phyloP scores from a whole-genome alignment of 2,329 filamentous ascomycete species.

The Claviceps sp. region DNA sequence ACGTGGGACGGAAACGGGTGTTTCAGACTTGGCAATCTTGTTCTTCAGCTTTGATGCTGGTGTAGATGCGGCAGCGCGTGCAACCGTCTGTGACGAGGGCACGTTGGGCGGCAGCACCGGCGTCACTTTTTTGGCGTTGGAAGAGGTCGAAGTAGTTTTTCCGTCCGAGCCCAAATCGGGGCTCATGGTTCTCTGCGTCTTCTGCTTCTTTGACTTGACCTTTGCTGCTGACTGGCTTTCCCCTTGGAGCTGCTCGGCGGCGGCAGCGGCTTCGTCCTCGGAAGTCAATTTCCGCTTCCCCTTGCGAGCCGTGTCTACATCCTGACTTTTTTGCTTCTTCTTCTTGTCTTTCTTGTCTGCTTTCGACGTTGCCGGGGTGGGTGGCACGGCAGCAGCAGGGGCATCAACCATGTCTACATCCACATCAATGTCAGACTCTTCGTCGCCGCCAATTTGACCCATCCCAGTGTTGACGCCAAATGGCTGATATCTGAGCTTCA shows the following conservation, averaged over 20 bases:
- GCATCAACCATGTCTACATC: conserved; percentile 32
- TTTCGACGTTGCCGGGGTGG: conserved; percentile 6
- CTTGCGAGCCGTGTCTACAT: conserved; percentile 15
- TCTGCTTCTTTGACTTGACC: conserved; percentile 30
- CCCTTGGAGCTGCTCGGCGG: conserved; percentile 20
- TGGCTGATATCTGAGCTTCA: conserved; percentile 55
- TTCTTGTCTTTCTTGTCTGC: conserved; percentile 16
- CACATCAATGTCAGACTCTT: conserved; percentile 27
- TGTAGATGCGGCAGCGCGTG: conserved; percentile 12
- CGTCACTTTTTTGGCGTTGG: conserved; percentile 18
- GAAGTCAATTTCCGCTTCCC: conserved; percentile 25
- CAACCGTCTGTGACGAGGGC: conserved; percentile 10
- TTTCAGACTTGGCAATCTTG: conserved; percentile 11
- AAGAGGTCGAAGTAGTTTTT: conserved; percentile 9
- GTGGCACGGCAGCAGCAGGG: conserved; percentile 13
- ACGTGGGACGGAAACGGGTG: conserved; percentile 15
- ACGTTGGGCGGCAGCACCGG: conserved; percentile 19
- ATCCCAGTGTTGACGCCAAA: conserved; percentile 36
- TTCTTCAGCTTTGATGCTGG: conserved; percentile 11
- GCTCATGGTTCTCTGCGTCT: conserved; percentile 19
- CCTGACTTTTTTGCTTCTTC: conserved; percentile 4
- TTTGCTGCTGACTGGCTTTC: conserved; percentile 21
- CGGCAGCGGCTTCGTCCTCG: conserved; percentile 24
- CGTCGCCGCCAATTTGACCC: conserved; percentile 27
- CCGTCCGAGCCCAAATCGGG: conserved; percentile 21